A percentile compares a stretch with the other conserved stretches of the same genome.
phyloP scores from a whole-genome alignment of 306 rosid genomes.

The Pachyrhizus erosus region DNA sequence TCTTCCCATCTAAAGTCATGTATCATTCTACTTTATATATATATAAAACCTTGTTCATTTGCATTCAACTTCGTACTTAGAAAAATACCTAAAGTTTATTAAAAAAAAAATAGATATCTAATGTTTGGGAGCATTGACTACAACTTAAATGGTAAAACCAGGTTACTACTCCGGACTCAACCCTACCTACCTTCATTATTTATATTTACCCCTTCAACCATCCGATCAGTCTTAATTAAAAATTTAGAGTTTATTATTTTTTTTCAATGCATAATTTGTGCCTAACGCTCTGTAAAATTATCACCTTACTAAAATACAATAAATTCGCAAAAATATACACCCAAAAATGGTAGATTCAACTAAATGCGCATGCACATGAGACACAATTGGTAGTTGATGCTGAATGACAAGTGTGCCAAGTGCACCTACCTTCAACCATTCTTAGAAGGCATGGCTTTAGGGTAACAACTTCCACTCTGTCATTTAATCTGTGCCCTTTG shows the following conservation, averaged over 20 bases:
- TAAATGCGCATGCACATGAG: slow-evolving; percentile 39
- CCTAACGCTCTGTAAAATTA: background rate
- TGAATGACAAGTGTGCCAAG: slow-evolving; percentile 21
- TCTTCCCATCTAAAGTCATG: background rate
- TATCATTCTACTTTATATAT: background rate
- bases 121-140: background rate
- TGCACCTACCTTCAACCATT: slow-evolving; percentile 95
- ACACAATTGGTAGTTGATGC: slow-evolving; percentile 38
- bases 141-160: slow-evolving; percentile 8
- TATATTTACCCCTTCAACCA: background rate
- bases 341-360: slow-evolving; percentile 27
- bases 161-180: background rate
- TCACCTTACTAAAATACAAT: background rate
- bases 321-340: background rate
- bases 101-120: background rate
- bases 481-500: slow-evolving; percentile 77
- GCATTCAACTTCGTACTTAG: background rate
- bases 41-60: background rate
- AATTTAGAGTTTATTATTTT: background rate
- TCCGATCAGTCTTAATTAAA: slow-evolving; percentile 7
- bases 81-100: background rate
- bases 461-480: slow-evolving; percentile 66
- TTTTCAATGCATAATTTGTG: background rate
- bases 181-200: background rate
- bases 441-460: slow-evolving; percentile 84